Evolutionary conservation across 2,329 filamentous ascomycete species (phyloP).

Genomic region (Alternaria panax): DNA sequence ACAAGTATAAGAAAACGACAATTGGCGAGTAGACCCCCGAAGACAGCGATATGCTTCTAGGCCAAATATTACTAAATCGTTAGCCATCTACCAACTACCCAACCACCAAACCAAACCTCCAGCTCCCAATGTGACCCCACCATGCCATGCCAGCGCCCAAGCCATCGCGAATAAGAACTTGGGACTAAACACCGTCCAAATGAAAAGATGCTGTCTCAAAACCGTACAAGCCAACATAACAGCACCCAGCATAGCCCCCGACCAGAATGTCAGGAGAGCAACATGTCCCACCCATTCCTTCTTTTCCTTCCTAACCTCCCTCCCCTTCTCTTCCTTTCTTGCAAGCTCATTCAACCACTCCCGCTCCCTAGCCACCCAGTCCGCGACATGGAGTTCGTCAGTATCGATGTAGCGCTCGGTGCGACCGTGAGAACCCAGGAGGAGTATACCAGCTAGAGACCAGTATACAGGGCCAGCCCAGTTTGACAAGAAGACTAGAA

Average conservation of each 20-base stretch:
- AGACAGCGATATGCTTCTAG: background rate
- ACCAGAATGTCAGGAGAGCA: slow-evolving; percentile 73
- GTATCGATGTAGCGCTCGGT: slow-evolving; percentile 28
- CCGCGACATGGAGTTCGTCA: slow-evolving; percentile 26
- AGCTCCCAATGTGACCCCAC: slow-evolving; percentile 55
- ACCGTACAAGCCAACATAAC: slow-evolving; percentile 90
- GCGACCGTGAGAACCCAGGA: slow-evolving; percentile 48
- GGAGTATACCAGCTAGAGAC: slow-evolving; percentile 69
- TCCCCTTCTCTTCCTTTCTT: slow-evolving; percentile 20
- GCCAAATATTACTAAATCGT: background rate
- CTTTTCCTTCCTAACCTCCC: slow-evolving; percentile 12
- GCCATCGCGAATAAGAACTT: slow-evolving; percentile 94
- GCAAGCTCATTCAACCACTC: slow-evolving; percentile 34
- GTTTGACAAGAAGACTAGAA: slow-evolving; percentile 86
- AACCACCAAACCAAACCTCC: slow-evolving; percentile 44
- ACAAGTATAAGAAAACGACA: background rate
- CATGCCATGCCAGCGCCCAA: slow-evolving; percentile 85
- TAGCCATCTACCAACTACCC: slow-evolving; percentile 35
- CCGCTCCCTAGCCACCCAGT: slow-evolving; percentile 44
- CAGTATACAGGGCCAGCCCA: slow-evolving; percentile 94
- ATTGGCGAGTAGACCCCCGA: background rate
- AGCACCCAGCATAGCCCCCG: slow-evolving; percentile 68
- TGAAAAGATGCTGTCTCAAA: slow-evolving; percentile 88
- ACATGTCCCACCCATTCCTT: slow-evolving; percentile 58
- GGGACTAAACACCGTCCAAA: slow-evolving; percentile 98